Evolutionary conservation across 768 basidiomycete genomes (phyloP).

Genomic region (Phanerodontia chrysosporium): DNA sequence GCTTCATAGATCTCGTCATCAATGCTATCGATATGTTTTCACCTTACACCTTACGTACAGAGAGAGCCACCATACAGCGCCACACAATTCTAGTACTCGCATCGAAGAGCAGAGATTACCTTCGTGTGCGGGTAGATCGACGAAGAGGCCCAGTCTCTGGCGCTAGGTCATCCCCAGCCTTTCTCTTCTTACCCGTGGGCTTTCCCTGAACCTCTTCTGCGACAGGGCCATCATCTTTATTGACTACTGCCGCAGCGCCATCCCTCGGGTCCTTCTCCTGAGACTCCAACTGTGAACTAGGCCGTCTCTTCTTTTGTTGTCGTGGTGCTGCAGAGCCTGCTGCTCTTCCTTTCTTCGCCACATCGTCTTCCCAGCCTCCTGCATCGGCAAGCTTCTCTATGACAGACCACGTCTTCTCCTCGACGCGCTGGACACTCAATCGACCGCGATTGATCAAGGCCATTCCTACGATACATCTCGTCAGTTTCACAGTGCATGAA

Average conservation of each 20-base stretch:
- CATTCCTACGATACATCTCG: slow-evolving; percentile 43
- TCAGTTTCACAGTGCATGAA: background rate
- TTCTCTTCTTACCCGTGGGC: background rate
- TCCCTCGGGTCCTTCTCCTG: background rate
- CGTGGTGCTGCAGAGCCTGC: background rate
- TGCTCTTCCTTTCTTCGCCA: background rate
- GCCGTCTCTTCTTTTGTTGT: background rate
- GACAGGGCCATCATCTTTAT: background rate
- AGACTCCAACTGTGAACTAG: background rate
- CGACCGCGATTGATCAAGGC: slow-evolving; percentile 75
- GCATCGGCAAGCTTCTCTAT: slow-evolving; percentile 56
- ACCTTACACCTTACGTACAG: too few species aligned
- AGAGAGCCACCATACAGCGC: too few species aligned
- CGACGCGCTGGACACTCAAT: slow-evolving; percentile 83
- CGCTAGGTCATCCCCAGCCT: background rate
- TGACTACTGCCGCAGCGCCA: background rate
- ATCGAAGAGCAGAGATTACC: background rate
- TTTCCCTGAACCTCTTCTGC: background rate
- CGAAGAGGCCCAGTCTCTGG: background rate
- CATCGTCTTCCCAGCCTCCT: slow-evolving; percentile 71
- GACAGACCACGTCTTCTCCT: slow-evolving; percentile 58
- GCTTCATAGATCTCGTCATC: background rate
- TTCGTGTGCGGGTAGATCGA: background rate
- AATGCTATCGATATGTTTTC: background rate
- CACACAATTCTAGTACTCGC: too few species aligned